Base-by-base conservation (phyloP, 192 early-diverging fungal species). In the Rhizoclosmatium globosum region DNA sequence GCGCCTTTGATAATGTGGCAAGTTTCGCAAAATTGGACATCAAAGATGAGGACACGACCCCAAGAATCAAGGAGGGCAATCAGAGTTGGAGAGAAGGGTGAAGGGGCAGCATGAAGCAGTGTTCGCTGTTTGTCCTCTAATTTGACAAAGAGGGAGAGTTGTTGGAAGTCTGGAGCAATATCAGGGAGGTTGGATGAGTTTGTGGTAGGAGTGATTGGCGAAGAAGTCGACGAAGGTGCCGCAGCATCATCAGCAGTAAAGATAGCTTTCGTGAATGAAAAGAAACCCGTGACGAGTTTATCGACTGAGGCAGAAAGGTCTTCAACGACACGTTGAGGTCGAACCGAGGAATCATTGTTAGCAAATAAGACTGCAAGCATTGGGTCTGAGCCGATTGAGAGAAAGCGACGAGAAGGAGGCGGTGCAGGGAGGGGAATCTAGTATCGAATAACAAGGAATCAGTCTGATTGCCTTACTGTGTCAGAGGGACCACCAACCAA, bases 11-110 rank as follows among this genome's bases (percentile, higher is more conserved):
- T 47, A 2, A 73, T n/a, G 21, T 13, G 15, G 9, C 56, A 17
- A 42, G 42, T 41, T 31, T 73, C 71, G 53, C 71, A 73, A 19
- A n/a, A 13, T 9, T 13, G 31, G 4, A 9, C 21, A 39, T 73
- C 41, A 21, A 73, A 59, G 23, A 73, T 9, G 11, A 73, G 50
- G 9, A 73, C 47, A 21, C 71, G 71, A 0, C 71, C 71, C 71
- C 71, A 73, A 39, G 50, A 59, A 41, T 73, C 71, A 15, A 73
- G 41, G 3, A 73, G 47, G 50, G 71, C 71, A 17, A 73, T 13
- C 23, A 73, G 17, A 19, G 31, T 31, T 31, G n/a, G 13, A 13
- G 21, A 39, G 38, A 19, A 13, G 64, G 64, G 64, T 38, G 38
- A 2, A 31, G n/a, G 21, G 64, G 13, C 64, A 39, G 21, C 21